Conservation (phyloP, 2,329 filamentous ascomycete species). For the Venturiaceae sp. region DNA sequence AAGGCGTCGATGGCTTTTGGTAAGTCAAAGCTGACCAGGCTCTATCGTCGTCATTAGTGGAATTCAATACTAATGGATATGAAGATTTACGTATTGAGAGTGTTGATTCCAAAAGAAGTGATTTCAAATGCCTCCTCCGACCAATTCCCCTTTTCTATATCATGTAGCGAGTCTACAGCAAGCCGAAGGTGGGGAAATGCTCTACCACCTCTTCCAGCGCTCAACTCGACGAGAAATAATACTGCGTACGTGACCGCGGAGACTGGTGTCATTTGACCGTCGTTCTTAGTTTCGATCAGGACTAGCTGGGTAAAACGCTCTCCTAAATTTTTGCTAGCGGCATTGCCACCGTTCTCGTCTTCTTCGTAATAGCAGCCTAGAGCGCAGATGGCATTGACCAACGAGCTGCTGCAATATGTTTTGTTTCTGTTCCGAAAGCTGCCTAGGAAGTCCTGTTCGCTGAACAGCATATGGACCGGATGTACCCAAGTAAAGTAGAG, state of each 20-base stretch:
- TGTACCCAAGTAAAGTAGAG: conserved; percentile 22
- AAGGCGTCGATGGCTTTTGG: conserved; percentile 14
- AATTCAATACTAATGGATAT: not conserved
- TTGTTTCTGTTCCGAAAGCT: conserved; percentile 12
- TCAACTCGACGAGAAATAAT: conserved; percentile 18
- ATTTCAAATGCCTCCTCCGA: conserved; percentile 11
- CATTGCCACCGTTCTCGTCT: conserved; percentile 8
- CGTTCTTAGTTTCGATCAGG: conserved; percentile 10
- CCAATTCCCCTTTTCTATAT: conserved; percentile 5
- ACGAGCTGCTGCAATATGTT: conserved; percentile 15
- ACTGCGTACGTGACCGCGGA: conserved; percentile 17
- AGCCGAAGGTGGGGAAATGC: conserved; percentile 14
- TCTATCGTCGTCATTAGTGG: conserved; percentile 7
- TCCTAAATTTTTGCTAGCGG: conserved; percentile 10
- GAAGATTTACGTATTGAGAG: conserved; percentile 12
- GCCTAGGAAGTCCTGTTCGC: conserved; percentile 16
- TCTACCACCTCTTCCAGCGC: conserved; percentile 7
- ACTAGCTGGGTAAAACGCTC: conserved; percentile 15
- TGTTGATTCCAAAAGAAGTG: conserved; percentile 12
- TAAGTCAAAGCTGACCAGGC: conserved; percentile 16
- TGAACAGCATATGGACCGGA: conserved; percentile 21
- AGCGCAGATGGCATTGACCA: conserved; percentile 21
- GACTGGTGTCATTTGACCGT: conserved; percentile 11
- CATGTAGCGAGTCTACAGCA: conserved; percentile 12
- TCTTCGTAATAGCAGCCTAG: conserved; percentile 16